These are phyloP conservation scores for Leptographium lundbergii DNA, from an alignment of 2,329 filamentous ascomycete genomes.

Conservation along the genomic window DNA sequence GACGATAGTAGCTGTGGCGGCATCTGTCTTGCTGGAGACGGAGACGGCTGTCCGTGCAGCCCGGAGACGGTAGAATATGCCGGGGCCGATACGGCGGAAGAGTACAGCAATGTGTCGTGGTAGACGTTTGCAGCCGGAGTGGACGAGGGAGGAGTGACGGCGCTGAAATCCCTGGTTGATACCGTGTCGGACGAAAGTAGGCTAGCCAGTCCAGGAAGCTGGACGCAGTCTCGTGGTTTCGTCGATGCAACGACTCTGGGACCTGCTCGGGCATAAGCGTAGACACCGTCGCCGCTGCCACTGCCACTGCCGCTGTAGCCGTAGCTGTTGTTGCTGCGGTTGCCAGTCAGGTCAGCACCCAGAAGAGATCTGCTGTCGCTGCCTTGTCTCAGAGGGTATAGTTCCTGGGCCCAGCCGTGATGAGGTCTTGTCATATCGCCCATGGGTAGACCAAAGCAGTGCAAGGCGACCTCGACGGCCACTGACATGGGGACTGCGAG, in stretches of 20 bases:
- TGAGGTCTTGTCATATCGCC: conserved; percentile 24
- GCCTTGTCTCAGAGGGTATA: conserved; percentile 15
- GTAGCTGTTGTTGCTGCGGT: background rate
- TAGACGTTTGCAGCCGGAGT: background rate
- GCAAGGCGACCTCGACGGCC: conserved; percentile 17
- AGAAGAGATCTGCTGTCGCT: background rate
- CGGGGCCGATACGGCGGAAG: background rate
- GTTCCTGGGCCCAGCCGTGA: conserved; percentile 19
- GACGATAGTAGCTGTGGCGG: background rate
- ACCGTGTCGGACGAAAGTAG: conserved; percentile 13
- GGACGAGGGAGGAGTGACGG: background rate
- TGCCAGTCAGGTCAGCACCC: background rate
- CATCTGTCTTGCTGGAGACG: background rate
- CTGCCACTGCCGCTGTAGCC: background rate
- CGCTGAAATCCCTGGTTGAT: background rate
- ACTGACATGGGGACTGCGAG: conserved; percentile 20
- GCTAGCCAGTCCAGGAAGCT: conserved; percentile 16
- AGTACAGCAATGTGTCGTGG: background rate
- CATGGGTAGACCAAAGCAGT: conserved; percentile 19
- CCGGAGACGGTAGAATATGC: background rate
- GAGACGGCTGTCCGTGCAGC: background rate
- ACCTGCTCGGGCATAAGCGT: background rate
- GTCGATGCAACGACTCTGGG: background rate
- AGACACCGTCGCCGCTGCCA: background rate
- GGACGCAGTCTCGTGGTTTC: conserved; percentile 1